Evolutionary conservation across 2,329 filamentous ascomycete genomes (phyloP), one percentile per base, ranked within the genome.

Genomic region (Venturia asperata): DNA sequence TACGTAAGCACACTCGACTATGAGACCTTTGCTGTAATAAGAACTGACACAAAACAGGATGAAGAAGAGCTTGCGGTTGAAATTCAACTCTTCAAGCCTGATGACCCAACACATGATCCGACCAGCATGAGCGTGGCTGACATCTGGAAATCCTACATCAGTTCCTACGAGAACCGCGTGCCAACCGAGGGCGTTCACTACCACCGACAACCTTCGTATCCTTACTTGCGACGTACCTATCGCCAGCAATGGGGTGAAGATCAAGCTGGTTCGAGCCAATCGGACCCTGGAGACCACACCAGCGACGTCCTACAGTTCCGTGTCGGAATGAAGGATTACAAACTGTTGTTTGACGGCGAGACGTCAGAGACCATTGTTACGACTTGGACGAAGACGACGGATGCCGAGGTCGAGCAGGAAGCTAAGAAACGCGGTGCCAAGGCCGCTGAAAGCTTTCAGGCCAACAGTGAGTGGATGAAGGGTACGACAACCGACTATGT

Each of bases 81-180:
- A 1, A 82, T 96, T 13, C 90, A 91, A 49, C 89, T 96, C 0
- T 91, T 96, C 74, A 92, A 94, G 70, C 88, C 88, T 72, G 91
- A 96, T 69, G 91, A 96, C 70, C 88, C 81, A 1, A 87, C 85
- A 0, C 81, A 96, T 80, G 89, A 94, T 72, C 85, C 87, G 62
- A 87, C 88, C 65, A 87, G 91, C 68, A 83, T 86, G 30, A 82
- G 80, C 63, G 77, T 80, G 4, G 82, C 86, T 68, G 82, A 82
- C 68, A 80, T 86, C 47, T 99, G 94, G 94, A 90, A 93, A 71
- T 96, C 95, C 78, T 99, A 99, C 74, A 91, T 96, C 66, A 92
- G 93, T 21, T 92, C 92, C 0, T 97, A 90, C 76, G 90, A 91
- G 69, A 90, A 91, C 68, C 84, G 92, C 30, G 91, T 96, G 72